These are phyloP conservation scores for Diddensiella santjacobensis DNA, from an alignment of 805 yeast species.

Conservation along the genomic window DNA sequence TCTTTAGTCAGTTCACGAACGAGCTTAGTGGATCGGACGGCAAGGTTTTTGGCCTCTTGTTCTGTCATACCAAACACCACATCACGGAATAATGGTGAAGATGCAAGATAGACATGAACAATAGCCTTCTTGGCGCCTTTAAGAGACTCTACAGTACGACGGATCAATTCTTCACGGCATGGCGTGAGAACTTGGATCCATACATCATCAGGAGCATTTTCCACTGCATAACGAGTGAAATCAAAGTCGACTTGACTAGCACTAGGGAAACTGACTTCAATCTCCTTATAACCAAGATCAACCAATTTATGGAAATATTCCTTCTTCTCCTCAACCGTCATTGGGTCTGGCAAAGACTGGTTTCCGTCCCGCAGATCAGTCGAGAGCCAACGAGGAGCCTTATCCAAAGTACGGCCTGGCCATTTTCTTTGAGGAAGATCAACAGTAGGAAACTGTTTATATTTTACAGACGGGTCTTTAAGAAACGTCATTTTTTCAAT, in stretches of 20 bases:
- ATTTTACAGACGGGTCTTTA: conserved; percentile 60
- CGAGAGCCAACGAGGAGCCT: conserved; percentile 78
- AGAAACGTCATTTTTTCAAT: conserved; percentile 29
- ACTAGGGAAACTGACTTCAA: conserved; percentile 78
- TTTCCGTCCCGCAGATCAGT: conserved; percentile 83
- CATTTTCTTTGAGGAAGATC: conserved; percentile 62
- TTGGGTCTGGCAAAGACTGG: conserved; percentile 82
- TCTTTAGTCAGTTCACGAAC: conserved; percentile 69
- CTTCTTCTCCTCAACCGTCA: conserved; percentile 76
- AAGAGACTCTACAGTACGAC: conserved; percentile 66
- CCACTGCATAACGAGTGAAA: conserved; percentile 71
- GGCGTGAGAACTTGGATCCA: conserved; percentile 73
- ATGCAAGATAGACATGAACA: conserved; percentile 71
- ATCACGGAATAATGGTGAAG: conserved; percentile 69
- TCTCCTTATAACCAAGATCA: conserved; percentile 75
- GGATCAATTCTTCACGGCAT: conserved; percentile 69
- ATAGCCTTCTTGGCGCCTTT: conserved; percentile 74
- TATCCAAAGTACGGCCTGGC: conserved; percentile 57
- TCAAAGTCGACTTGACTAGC: conserved; percentile 80
- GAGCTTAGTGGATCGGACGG: conserved; percentile 58
- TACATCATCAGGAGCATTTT: conserved; percentile 71
- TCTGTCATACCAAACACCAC: conserved; percentile 62
- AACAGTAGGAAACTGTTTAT: conserved; percentile 52
- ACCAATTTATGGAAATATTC: conserved; percentile 64
- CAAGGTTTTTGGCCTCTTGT: conserved; percentile 55